Conservation (phyloP, 73 alveolate genomes). For the Paramecium tetraurelia region DNA sequence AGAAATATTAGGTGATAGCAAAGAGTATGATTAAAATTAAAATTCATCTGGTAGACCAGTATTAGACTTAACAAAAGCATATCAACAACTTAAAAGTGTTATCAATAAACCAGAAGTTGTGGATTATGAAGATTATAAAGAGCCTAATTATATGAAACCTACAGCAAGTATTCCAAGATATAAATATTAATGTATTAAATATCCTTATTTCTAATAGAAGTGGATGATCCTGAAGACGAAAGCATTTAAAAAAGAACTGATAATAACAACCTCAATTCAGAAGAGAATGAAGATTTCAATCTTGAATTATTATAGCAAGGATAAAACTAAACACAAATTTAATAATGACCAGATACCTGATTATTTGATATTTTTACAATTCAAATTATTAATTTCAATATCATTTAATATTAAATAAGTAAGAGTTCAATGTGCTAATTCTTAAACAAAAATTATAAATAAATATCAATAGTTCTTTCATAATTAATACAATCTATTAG, state of each 20-base stretch:
- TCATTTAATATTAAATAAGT: background rate
- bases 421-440: background rate
- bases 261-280: background rate
- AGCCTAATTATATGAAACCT: slow-evolving; percentile 62
- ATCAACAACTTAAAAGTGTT: slow-evolving; percentile 51
- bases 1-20: slow-evolving; percentile 51
- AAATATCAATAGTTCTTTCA: background rate
- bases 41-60: background rate
- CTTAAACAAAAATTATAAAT: background rate
- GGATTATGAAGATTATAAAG: slow-evolving; percentile 56
- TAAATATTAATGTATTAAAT: background rate
- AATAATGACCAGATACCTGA: background rate
- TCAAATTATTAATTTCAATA: background rate
- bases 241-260: background rate
- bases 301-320: background rate
- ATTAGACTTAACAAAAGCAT: slow-evolving; percentile 54
- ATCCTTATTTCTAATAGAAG: background rate
- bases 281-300: slow-evolving; percentile 2
- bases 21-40: slow-evolving; percentile 53
- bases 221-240: slow-evolving; percentile 24
- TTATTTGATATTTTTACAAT: background rate
- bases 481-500: background rate
- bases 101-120: slow-evolving; percentile 51
- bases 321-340: background rate
- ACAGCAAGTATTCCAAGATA: slow-evolving; percentile 61